Evolutionary conservation across 208 protist species (phyloP).

Genomic region (Crithidia expoeki): DNA sequence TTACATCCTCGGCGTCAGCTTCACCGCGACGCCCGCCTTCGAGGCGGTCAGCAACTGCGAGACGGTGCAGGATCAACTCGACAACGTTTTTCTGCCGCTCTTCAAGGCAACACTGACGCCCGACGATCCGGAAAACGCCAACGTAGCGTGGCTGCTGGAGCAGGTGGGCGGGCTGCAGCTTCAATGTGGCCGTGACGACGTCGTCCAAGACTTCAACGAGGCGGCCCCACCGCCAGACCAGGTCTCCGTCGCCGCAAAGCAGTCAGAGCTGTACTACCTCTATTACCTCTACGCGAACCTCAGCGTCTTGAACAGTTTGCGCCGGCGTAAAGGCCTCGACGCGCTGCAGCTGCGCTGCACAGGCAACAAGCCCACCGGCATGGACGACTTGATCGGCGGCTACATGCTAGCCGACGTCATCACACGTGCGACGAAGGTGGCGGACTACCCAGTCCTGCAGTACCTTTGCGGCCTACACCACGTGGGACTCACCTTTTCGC

Average conservation of each 20-base stretch:
- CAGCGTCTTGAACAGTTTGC: slow-evolving; percentile 93
- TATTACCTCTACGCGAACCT: slow-evolving; percentile 99
- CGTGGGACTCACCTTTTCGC: slow-evolving; percentile 96
- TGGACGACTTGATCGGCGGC: slow-evolving; percentile 92
- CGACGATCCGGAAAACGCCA: slow-evolving; percentile 69
- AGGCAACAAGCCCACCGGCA: slow-evolving; percentile 79
- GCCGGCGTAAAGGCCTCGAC: slow-evolving; percentile 71
- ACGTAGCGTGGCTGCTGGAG: slow-evolving; percentile 90
- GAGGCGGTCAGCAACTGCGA: slow-evolving; percentile 47
- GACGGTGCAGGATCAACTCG: slow-evolving; percentile 95
- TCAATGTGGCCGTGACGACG: slow-evolving; percentile 73
- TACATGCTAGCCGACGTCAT: slow-evolving; percentile 96
- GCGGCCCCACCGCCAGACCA: slow-evolving; percentile 44
- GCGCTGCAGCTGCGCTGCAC: slow-evolving; percentile 94
- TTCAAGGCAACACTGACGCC: slow-evolving; percentile 96
- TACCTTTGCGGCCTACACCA: slow-evolving; percentile 97
- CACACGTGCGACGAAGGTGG: slow-evolving; percentile 95
- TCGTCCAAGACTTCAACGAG: slow-evolving; percentile 69
- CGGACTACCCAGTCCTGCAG: slow-evolving; percentile 95
- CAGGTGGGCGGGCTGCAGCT: slow-evolving; percentile 83
- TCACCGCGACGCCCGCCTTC: slow-evolving; percentile 65
- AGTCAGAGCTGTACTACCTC: slow-evolving; percentile 96
- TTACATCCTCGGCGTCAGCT: slow-evolving; percentile 95
- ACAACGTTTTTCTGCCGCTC: slow-evolving; percentile 97
- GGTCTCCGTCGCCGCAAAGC: slow-evolving; percentile 82